Evolutionary conservation across 331 rosid species (phyloP).

Genomic region (Spiraea crenata): DNA sequence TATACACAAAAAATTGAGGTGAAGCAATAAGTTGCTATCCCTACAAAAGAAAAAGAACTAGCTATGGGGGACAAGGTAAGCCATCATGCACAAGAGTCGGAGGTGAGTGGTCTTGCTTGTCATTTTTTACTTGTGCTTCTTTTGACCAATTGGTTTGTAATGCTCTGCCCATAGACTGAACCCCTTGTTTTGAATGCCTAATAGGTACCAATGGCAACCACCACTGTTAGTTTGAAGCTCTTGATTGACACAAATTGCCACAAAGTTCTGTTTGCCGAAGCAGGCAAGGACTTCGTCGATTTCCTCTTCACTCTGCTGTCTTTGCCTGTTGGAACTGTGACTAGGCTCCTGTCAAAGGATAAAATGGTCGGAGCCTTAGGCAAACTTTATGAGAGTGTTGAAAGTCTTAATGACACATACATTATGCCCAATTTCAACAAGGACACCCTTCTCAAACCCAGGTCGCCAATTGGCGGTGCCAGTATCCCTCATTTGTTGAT

Average conservation of each 20-base stretch:
- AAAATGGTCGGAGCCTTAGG: slow-evolving; percentile 10
- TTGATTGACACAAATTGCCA: slow-evolving; percentile 12
- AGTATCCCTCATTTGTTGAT: neutral
- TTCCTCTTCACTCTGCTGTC: slow-evolving; percentile 14
- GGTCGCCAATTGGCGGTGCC: neutral
- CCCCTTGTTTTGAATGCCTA: too few species aligned
- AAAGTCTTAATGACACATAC: neutral
- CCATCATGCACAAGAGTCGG: too few species aligned
- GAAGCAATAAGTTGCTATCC: too few species aligned
- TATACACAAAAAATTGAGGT: too few species aligned
- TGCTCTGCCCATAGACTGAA: too few species aligned
- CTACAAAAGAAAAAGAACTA: too few species aligned
- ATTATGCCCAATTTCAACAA: neutral
- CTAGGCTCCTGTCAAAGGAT: neutral
- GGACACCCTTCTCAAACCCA: neutral
- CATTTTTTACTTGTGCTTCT: too few species aligned
- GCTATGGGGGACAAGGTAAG: too few species aligned
- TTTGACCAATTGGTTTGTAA: too few species aligned
- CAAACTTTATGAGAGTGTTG: slow-evolving; percentile 12
- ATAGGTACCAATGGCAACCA: neutral
- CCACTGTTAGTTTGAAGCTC: slow-evolving; percentile 24
- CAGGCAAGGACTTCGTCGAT: slow-evolving; percentile 16
- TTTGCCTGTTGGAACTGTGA: slow-evolving; percentile 15
- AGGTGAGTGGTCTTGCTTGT: too few species aligned
- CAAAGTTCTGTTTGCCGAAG: slow-evolving; percentile 23